Conservation (phyloP, 2,329 filamentous ascomycete species). For the Neocatenulostroma microsporum region DNA sequence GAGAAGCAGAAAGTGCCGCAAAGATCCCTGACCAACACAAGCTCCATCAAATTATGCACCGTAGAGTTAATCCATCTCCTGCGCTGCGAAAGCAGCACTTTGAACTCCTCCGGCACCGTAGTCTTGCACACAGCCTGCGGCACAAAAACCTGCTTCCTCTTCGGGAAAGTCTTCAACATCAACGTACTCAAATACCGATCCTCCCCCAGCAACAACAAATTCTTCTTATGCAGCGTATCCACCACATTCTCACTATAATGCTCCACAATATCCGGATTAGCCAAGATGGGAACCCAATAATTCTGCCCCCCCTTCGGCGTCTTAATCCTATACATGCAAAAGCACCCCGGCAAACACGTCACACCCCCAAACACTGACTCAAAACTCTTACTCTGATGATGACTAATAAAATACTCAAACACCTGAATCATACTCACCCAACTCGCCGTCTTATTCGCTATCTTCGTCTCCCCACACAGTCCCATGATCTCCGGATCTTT, state of each 20-base stretch:
- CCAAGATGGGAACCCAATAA: constrained; percentile 98
- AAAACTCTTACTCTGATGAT: constrained; percentile 94
- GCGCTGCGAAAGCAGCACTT: constrained; percentile 84
- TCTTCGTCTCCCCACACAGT: constrained; percentile 97
- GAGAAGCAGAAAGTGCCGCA: constrained; percentile 99
- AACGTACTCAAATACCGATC: constrained; percentile 93
- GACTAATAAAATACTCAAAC: constrained; percentile 98
- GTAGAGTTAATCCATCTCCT: constrained; percentile 99
- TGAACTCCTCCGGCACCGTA: constrained; percentile 87
- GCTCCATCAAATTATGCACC: constrained; percentile 96
- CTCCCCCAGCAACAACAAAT: constrained; percentile 80
- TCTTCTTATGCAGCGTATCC: constrained; percentile 97
- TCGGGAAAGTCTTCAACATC: constrained; percentile 98
- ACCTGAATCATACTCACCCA: constrained; percentile 99
- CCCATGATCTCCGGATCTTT: constrained; percentile 99
- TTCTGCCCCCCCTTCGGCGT: constrained; percentile 96
- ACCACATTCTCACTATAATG: constrained; percentile 99
- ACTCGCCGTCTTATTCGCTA: constrained; percentile 90
- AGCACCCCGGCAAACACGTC: constrained; percentile 94
- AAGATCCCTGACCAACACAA: constrained; percentile 87
- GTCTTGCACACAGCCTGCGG: constrained; percentile 99
- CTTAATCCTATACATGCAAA: constrained; percentile 99
- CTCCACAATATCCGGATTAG: constrained; percentile 96
- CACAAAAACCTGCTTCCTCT: constrained; percentile 97
- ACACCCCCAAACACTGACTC: constrained; percentile 99